Base-by-base conservation (phyloP, 768 basidiomycete species). In the Hericium coralloides region DNA sequence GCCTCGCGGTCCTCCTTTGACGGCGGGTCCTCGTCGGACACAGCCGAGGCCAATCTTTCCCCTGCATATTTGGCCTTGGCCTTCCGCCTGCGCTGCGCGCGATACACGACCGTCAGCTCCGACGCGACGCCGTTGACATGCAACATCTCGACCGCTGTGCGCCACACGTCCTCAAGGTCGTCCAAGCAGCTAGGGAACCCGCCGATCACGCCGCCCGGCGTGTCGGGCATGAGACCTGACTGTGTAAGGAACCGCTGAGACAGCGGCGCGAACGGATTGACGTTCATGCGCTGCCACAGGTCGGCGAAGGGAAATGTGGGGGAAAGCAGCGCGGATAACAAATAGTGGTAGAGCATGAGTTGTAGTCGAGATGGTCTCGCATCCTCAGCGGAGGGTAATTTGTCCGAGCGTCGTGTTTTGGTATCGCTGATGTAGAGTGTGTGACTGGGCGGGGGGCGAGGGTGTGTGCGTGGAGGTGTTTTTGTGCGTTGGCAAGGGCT, bases 301-400 rank as follows among this genome's bases (percentile, higher is more conserved):
- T 64, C 55, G 22, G 67, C 49, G 63, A 85, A 88, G 61, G 84
- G 76, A 58, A 83, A 66, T 2, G 66, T 65, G 3, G 77, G 68
- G 1, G 63, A 55, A 18, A 84, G 66, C 12, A 89, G 69, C 3
- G 70, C 69, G 20, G 74, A 72, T 38, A 92, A 74, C 53, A 92
- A 79, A 17, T 81, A 80, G 62, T 80, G 78, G 65, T 92, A 92
- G 38, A 90, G 69, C 85, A 89, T 89, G 4, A 92, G 76, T 66
- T 92, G 90, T 38, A 90, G 69, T 7, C 80, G 79, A 0, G 88
- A 76, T 1, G 82, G 66, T 14, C 78, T 66, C 0, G 81, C 76
- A 59, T 90, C 88, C 41, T 76, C 74, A 14, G 82, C 74, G 3
- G 74, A 66, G 1, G 89, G 89, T 1, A 90, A 60, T 14, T 67